phyloP scores from a whole-genome alignment of 1,139 yeast species.

The Saccharomycopsis hybrid region DNA sequence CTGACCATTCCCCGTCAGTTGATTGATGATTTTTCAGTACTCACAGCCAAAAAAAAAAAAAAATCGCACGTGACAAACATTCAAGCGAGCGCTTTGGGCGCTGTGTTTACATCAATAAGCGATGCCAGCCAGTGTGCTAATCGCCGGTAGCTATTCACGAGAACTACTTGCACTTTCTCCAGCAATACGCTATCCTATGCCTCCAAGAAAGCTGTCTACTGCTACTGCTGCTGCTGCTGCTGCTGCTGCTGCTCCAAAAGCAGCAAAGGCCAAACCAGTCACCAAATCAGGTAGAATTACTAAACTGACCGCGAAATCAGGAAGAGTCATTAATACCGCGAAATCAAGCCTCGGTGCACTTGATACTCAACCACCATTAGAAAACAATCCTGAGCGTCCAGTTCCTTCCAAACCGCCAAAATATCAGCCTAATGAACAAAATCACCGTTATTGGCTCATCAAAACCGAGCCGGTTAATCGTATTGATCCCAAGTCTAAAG shows the following conservation, averaged over 20 bases:
- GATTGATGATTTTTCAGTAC: no score
- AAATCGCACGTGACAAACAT: no score
- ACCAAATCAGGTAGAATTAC: no score
- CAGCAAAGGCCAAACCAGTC: no score
- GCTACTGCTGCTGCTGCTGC: no score
- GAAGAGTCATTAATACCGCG: constrained; percentile 3
- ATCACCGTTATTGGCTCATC: constrained; percentile 41
- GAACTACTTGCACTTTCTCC: not conserved
- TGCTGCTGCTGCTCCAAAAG: no score
- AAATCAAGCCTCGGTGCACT: not conserved
- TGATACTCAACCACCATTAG: no score
- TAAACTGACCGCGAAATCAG: no score
- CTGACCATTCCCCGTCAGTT: no score
- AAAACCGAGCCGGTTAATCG: constrained; percentile 48
- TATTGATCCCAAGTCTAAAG: constrained; percentile 36
- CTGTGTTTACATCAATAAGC: no score
- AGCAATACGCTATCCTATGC: not conserved
- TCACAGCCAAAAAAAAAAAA: no score
- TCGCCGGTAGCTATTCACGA: not conserved
- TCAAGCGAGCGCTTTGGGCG: no score
- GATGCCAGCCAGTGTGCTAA: not conserved
- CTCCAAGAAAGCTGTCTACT: not conserved
- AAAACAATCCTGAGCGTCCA: constrained; percentile 17
- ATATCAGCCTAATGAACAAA: constrained; percentile 22
- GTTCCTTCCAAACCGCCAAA: constrained; percentile 26